Conservation (phyloP, 345 rosid genomes). For the Brassica napus region Da-Ae NC_063450.1:46937501-46938000, state of each 20-base stretch:
- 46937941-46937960: neutral
- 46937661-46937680: slow-evolving; percentile 16
- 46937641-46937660: slow-evolving; percentile 8
- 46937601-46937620: slow-evolving; percentile 11
- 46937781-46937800: neutral
- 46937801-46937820: neutral
- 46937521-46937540: too few species aligned
- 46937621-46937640: neutral
- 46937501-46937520: too few species aligned
- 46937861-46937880: too few species aligned
- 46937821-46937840: neutral
- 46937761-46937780: slow-evolving; percentile 14
- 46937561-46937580: slow-evolving; percentile 13
- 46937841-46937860: too few species aligned
- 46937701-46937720: slow-evolving; percentile 33
- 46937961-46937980: neutral
- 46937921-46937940: neutral
- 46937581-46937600: slow-evolving; percentile 27
- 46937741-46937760: neutral
- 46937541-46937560: neutral
- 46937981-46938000: neutral
- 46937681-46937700: slow-evolving; percentile 19
- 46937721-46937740: slow-evolving; percentile 22
- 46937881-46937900: too few species aligned
- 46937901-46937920: neutral